phyloP scores from a whole-genome alignment of 2,329 filamentous ascomycete genomes.

The Colletotrichum sp. region DNA sequence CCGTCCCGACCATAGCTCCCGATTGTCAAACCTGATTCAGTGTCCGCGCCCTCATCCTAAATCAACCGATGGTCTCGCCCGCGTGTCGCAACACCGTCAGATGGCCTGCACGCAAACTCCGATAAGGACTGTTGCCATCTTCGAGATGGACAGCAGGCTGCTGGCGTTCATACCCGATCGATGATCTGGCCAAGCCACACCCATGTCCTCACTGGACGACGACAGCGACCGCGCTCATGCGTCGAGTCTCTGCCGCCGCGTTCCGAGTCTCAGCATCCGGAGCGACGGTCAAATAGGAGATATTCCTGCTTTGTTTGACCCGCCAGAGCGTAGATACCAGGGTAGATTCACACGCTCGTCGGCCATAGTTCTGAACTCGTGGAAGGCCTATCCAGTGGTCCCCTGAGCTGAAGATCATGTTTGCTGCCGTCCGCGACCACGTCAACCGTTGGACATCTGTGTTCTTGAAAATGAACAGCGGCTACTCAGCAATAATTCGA shows the following conservation, averaged over 20 bases:
- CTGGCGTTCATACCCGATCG: background rate
- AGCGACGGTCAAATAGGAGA: too few species aligned
- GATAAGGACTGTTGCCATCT: background rate
- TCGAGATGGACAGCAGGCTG: background rate
- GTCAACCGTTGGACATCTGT: background rate
- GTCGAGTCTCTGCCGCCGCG: too few species aligned
- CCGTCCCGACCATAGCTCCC: rapidly evolving
- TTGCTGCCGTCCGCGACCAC: background rate
- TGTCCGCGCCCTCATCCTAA: background rate
- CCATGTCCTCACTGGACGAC: background rate
- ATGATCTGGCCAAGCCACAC: background rate
- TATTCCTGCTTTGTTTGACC: too few species aligned
- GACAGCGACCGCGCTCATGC: too few species aligned
- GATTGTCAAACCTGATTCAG: background rate
- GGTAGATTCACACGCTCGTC: too few species aligned
- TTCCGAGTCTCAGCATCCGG: too few species aligned
- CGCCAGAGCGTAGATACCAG: rapidly evolving
- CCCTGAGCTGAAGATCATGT: too few species aligned
- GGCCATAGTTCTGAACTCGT: too few species aligned
- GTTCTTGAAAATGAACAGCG: background rate
- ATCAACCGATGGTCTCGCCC: background rate
- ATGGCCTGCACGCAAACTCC: background rate
- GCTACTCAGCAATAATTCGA: background rate
- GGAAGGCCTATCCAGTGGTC: too few species aligned
- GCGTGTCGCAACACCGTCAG: background rate